Base-by-base conservation (phyloP, 106 monocot species). In the Apostasia ramifera region DNA sequence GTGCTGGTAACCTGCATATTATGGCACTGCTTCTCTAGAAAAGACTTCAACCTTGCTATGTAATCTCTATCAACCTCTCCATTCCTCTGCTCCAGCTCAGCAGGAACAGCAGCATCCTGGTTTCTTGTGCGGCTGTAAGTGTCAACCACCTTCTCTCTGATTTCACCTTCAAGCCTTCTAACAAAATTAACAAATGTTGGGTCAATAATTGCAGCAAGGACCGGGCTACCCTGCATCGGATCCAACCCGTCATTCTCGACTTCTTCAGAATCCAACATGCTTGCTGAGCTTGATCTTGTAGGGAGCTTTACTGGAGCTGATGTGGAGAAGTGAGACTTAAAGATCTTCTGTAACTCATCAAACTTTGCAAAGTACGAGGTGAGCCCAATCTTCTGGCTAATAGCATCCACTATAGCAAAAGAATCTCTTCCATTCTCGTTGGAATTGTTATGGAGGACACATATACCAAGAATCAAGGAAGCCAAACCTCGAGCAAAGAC, bases 321-420 rank as follows among this genome's bases (percentile, higher is more conserved):
- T 15, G 77, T 39, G 13, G 75, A 51, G 14, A 66, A 71, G 10
- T 75, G 45, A 70, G 67, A 75, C 8, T 55, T 44, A 67, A 86
- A 66, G 39, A 52, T 79, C 79, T 88, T 87, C 41, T 76, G 74
- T 45, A 93, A 71, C 70, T 90, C 90, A 64, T 98, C 90, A 64
- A 98, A 87, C 63, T 80, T 87, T 12, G 73, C 12, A 63, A 98
- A 93, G 52, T 81, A 93, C 44, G 87, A 77, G 15, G 90, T 73
- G 55, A 98, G 87, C 40, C 98, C 89, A 72, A 98, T 77, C 80
- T 90, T 93, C 59, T 93, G 89, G 63, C 90, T 90, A 55, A 98
- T 90, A 65, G 83, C 72, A 85, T 98, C 98, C 48, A 83, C 93
- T 51, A 98, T 78, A 60, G 90, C 69, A 69, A 93, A 93, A 43